Conservation (phyloP, 257 asterid genomes). For the Fraxinus excelsior region DNA sequence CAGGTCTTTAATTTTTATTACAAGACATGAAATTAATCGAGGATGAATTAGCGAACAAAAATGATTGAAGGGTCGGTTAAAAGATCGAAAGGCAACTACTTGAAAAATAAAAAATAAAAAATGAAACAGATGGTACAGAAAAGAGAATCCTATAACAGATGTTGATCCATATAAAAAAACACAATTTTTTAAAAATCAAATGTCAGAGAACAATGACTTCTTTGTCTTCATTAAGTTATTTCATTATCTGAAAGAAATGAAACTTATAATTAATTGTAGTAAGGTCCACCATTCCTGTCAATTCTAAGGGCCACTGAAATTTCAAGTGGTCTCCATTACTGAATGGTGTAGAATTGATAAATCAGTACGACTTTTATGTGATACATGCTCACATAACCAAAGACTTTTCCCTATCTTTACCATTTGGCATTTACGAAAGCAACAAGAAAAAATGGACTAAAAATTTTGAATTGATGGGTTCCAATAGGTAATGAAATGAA, state of each 20-base stretch:
- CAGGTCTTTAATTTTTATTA: neutral
- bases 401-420: conserved; percentile 22
- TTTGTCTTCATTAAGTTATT: conserved; percentile 24
- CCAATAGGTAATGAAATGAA: neutral
- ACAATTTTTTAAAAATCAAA: conserved; percentile 22
- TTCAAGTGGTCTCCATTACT: conserved; percentile 30
- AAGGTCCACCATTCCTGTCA: conserved; percentile 40
- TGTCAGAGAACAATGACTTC: conserved; percentile 49
- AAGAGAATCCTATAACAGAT: conserved; percentile 29
- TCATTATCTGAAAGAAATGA: conserved; percentile 26
- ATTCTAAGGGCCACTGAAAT: conserved; percentile 29
- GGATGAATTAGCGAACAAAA: neutral
- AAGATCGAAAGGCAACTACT: conserved; percentile 24
- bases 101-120: neutral
- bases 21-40: neutral
- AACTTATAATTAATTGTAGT: conserved; percentile 14
- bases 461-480: conserved; percentile 30
- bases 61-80: conserved; percentile 9
- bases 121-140: conserved; percentile 20
- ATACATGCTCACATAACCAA: neutral
- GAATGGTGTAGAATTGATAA: conserved; percentile 21
- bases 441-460: neutral
- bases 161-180: conserved; percentile 29
- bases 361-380: conserved; percentile 34
- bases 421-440: neutral